phyloP scores from a whole-genome alignment of 2,329 filamentous ascomycete species.

The Helminthosporium solani region DNA sequence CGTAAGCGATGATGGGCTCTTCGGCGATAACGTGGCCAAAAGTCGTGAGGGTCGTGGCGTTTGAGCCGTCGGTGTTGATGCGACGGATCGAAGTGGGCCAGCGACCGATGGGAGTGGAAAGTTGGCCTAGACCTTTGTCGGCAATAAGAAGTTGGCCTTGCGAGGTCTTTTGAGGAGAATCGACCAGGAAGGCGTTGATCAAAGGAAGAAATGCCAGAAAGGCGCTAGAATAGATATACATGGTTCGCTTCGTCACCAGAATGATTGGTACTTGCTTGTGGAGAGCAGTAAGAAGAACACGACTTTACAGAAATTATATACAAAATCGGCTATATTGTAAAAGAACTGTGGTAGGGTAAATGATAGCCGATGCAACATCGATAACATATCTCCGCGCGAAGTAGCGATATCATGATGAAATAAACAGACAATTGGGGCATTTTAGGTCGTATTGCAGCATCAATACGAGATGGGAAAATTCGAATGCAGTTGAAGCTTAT shows the following conservation, averaged over 20 bases:
- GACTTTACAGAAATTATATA: too few species aligned
- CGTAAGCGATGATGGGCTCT: constrained; percentile 1
- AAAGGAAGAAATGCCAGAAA: neutral
- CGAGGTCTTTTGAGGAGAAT: neutral
- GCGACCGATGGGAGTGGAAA: constrained; percentile 9
- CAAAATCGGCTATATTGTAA: too few species aligned
- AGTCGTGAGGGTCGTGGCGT: constrained; percentile 9
- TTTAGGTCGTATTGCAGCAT: too few species aligned
- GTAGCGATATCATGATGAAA: too few species aligned
- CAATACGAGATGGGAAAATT: too few species aligned
- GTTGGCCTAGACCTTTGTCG: constrained; percentile 17
- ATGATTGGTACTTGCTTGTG: too few species aligned
- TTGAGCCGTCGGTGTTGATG: constrained; percentile 10
- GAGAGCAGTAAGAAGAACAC: too few species aligned
- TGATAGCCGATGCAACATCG: too few species aligned
- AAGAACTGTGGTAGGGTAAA: too few species aligned
- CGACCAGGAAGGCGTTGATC: neutral
- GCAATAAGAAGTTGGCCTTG: constrained; percentile 9
- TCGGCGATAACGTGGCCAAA: constrained; percentile 3
- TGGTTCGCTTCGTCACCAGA: neutral
- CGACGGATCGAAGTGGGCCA: constrained; percentile 16
- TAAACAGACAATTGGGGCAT: too few species aligned
- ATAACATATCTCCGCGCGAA: too few species aligned
- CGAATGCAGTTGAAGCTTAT: too few species aligned
- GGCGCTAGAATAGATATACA: neutral